Conservation (phyloP, 2,329 filamentous ascomycete species). For the Pestalotiopsis fici region DNA sequence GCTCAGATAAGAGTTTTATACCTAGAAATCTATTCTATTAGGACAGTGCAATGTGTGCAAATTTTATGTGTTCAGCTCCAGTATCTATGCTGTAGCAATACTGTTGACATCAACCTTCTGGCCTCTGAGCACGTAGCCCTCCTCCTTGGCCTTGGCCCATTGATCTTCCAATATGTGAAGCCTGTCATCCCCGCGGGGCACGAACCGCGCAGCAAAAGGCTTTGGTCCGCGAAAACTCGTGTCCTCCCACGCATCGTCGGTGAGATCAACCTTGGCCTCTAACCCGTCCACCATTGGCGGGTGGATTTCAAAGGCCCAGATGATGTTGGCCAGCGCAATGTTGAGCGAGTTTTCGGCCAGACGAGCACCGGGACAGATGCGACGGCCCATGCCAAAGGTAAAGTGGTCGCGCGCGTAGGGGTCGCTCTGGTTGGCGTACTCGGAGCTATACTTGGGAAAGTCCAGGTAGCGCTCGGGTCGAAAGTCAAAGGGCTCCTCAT, state of each 20-base stretch:
- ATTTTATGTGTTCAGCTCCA: too few species aligned
- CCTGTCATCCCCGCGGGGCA: slow-evolving; percentile 9
- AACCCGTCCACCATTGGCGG: slow-evolving; percentile 9
- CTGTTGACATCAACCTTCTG: slow-evolving; percentile 13
- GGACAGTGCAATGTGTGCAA: too few species aligned
- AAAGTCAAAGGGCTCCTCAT: slow-evolving; percentile 17
- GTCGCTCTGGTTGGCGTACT: slow-evolving; percentile 23
- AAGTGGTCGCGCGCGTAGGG: slow-evolving; percentile 39
- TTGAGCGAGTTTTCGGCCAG: slow-evolving; percentile 46
- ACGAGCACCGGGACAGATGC: slow-evolving; percentile 47
- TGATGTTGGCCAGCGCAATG: slow-evolving; percentile 23
- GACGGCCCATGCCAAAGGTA: slow-evolving; percentile 42
- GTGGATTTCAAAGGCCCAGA: slow-evolving; percentile 45
- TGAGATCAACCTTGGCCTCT: not conserved
- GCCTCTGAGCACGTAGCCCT: slow-evolving; percentile 17
- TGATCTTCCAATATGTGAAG: slow-evolving; percentile 11
- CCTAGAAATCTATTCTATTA: too few species aligned
- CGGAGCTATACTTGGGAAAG: slow-evolving; percentile 15
- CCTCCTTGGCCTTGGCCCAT: slow-evolving; percentile 15
- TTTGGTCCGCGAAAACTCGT: slow-evolving; percentile 14
- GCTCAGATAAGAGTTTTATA: too few species aligned
- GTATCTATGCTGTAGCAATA: not conserved
- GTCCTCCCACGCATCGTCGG: slow-evolving; percentile 10
- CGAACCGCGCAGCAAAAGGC: slow-evolving; percentile 15
- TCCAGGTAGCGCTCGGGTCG: slow-evolving; percentile 18